phyloP scores from a whole-genome alignment of 805 yeast genomes.

The Spathaspora passalidarum region DNA sequence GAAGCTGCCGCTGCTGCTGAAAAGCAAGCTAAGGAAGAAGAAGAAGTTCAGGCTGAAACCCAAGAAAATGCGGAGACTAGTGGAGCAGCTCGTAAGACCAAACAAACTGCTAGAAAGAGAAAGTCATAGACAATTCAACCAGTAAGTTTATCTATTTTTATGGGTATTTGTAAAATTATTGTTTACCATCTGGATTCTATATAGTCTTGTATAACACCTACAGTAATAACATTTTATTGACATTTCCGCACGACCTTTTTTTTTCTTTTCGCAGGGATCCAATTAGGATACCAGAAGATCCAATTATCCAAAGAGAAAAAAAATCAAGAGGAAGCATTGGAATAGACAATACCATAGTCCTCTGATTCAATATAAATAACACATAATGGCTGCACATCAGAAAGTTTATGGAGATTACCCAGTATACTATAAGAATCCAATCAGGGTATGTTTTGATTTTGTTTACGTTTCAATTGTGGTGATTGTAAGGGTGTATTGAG shows the following conservation, averaged over 20 bases:
- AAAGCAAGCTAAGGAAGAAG: conserved; percentile 11
- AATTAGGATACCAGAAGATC: conserved; percentile 5
- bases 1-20: conserved; percentile 17
- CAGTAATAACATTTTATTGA: not conserved
- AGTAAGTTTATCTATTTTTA: not conserved
- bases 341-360: conserved; percentile 12
- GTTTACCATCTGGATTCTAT: not conserved
- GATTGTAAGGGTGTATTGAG: not conserved
- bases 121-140: conserved; percentile 2
- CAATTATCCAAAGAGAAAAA: conserved; percentile 1
- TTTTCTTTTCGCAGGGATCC: conserved; percentile 1
- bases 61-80: conserved; percentile 8
- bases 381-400: conserved; percentile 22
- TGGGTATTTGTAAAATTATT: not conserved
- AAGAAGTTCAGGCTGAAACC: conserved; percentile 12
- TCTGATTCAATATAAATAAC: conserved; percentile 7
- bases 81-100: not conserved
- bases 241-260: conserved; percentile 1
- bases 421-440: conserved; percentile 57
- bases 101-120: conserved; percentile 5
- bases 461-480: not conserved
- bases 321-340: not conserved
- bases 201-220: not conserved
- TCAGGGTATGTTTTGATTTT: conserved; percentile 49
- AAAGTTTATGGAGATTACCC: conserved; percentile 52